Conservation (phyloP, 1,139 yeast genomes). For the Protomyces pachydermus region DNA sequence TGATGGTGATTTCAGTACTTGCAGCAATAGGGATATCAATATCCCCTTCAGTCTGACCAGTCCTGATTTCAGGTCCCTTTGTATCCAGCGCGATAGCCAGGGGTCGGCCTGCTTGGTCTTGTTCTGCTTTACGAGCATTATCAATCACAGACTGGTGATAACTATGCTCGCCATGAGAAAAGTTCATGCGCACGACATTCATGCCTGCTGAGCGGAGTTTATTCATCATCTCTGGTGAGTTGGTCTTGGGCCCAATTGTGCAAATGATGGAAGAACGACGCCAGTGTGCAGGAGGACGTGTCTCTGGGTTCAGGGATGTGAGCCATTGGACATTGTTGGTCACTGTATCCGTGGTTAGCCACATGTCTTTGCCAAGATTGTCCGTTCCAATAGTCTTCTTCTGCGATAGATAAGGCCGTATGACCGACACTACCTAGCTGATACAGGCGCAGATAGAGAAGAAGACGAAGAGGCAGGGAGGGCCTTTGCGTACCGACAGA, state of each 20-base stretch:
- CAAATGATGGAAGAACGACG: conserved; percentile 97
- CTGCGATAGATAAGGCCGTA: too few species aligned
- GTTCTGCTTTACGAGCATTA: conserved; percentile 91
- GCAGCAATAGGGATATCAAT: conserved; percentile 72
- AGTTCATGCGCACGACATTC: conserved; percentile 97
- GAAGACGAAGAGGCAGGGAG: neutral
- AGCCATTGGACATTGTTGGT: conserved; percentile 58
- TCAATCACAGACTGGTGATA: conserved; percentile 96
- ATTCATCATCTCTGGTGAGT: conserved; percentile 76
- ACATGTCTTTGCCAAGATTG: neutral
- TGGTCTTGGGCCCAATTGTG: conserved; percentile 97
- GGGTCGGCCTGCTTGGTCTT: conserved; percentile 88
- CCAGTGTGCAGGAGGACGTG: conserved; percentile 74
- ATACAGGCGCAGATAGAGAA: neutral
- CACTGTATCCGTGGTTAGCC: conserved; percentile 1
- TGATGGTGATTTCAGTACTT: conserved; percentile 84
- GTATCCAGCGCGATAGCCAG: conserved; percentile 97
- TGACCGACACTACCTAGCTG: neutral
- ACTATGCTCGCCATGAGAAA: conserved; percentile 92
- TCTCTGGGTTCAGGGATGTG: conserved; percentile 68
- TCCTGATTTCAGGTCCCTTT: conserved; percentile 99
- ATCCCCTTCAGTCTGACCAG: conserved; percentile 82
- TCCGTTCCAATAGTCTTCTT: too few species aligned
- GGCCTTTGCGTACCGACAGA: neutral
- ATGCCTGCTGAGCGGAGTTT: conserved; percentile 93